A percentile compares a stretch with the other conserved stretches of the same genome.
These are phyloP conservation scores for Cystofilobasidium macerans DNA, from an alignment of 768 basidiomycete genomes.

Conservation along the genomic window DNA sequence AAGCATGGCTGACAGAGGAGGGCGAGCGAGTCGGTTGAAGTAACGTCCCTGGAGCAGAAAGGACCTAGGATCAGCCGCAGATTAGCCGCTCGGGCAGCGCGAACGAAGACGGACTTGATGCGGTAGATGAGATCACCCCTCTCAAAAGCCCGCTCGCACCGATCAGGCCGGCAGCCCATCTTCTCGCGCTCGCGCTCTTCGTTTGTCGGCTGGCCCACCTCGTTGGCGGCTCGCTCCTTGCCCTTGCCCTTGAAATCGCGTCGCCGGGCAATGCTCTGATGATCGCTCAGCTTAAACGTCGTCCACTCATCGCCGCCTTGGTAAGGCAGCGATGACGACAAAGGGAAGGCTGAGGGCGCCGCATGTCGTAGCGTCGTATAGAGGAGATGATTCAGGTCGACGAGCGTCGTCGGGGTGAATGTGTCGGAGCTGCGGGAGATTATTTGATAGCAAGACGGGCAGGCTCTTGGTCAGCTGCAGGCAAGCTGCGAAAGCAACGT, in stretches of 20 bases:
- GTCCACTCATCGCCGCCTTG: neutral
- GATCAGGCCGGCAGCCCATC: neutral
- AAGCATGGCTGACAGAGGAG: slow-evolving; percentile 81
- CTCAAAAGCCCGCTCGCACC: slow-evolving; percentile 72
- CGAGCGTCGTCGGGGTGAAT: neutral
- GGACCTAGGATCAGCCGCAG: neutral
- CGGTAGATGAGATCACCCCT: slow-evolving; percentile 86
- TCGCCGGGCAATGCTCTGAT: neutral
- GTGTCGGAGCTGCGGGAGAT: neutral
- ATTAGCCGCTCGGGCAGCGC: neutral
- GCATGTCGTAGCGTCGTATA: neutral
- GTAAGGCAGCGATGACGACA: neutral
- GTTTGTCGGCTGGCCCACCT: neutral
- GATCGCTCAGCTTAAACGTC: slow-evolving; percentile 5
- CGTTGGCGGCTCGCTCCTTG: neutral
- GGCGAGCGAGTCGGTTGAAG: slow-evolving; percentile 74
- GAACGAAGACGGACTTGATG: slow-evolving; percentile 60
- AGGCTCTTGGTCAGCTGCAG: neutral
- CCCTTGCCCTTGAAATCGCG: slow-evolving; percentile 16
- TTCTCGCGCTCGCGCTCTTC: neutral
- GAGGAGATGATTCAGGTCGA: neutral
- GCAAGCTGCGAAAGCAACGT: neutral
- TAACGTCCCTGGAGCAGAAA: slow-evolving; percentile 59
- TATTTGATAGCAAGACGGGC: no score
- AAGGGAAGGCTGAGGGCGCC: neutral